phyloP scores from a whole-genome alignment of 2,329 filamentous ascomycete genomes.

The Ramichloridium luteum region DNA sequence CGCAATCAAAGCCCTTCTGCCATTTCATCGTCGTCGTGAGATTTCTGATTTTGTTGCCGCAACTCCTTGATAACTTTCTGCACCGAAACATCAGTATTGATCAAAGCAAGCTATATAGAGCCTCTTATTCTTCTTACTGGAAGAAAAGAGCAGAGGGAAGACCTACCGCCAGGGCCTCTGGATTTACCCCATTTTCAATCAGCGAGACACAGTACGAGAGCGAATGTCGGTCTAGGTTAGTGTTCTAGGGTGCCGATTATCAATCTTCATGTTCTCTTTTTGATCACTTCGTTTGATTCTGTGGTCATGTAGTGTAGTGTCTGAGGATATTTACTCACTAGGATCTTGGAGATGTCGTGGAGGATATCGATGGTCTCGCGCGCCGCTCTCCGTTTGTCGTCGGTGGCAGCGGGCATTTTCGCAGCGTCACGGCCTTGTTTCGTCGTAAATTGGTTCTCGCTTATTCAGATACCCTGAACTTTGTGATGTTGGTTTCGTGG shows the following conservation, averaged over 20 bases:
- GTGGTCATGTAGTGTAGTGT: too few relatives aligned
- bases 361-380: constrained; percentile 65
- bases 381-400: constrained; percentile 62
- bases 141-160: neutral
- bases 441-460: too few relatives aligned
- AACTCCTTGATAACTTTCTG: constrained; percentile 38
- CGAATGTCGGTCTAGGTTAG: constrained; percentile 77
- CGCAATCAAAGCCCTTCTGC: constrained; percentile 45
- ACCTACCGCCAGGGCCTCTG: constrained; percentile 82
- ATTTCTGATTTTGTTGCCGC: constrained; percentile 28
- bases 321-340: constrained; percentile 55
- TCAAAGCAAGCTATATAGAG: neutral
- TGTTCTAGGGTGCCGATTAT: constrained; percentile 53
- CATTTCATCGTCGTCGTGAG: constrained; percentile 6
- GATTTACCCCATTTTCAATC: constrained; percentile 94
- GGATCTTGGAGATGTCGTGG: constrained; percentile 68
- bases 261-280: too few relatives aligned
- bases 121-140: neutral
- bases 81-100: constrained; percentile 1
- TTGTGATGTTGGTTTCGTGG: too few relatives aligned
- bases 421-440: too few relatives aligned
- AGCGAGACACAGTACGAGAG: constrained; percentile 91
- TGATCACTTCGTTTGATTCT: too few relatives aligned
- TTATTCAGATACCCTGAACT: too few relatives aligned
- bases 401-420: constrained; percentile 29